Conservation (phyloP, 225 moss, liverwort and hornwort species). For the Pleurozium schreberi region DNA sequence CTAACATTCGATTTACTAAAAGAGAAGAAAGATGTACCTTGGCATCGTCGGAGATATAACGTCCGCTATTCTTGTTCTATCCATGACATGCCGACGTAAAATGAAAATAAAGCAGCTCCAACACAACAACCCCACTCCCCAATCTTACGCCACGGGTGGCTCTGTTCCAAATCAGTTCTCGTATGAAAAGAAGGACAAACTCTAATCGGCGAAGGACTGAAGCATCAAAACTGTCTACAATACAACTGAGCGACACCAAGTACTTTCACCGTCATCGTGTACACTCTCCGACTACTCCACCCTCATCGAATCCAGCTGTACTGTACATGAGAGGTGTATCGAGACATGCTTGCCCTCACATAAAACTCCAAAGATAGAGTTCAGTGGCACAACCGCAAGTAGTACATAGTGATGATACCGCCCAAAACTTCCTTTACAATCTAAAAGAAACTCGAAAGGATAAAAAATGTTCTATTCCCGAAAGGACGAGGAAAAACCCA, state of each 20-base stretch:
- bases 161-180: slow-evolving; percentile 5
- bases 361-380: neutral
- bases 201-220: neutral
- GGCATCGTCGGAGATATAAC: neutral
- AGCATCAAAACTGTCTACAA: slow-evolving; percentile 25
- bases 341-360: slow-evolving; percentile 1
- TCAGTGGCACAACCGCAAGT: slow-evolving; percentile 1
- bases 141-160: neutral
- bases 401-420: slow-evolving; percentile 3
- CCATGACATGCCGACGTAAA: slow-evolving; percentile 1
- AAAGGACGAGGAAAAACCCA: neutral
- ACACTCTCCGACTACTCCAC: neutral
- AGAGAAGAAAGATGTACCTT: slow-evolving; percentile 7
- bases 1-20: neutral
- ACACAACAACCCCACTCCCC: neutral
- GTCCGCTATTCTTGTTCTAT: neutral
- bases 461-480: neutral
- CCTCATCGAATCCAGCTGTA: neutral
- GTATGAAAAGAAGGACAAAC: neutral
- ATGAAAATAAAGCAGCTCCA: slow-evolving; percentile 6
- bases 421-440: slow-evolving; percentile 6
- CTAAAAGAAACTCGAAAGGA: neutral
- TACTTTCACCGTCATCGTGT: neutral
- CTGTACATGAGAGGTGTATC: slow-evolving; percentile 1
- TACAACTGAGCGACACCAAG: slow-evolving; percentile 6